Evolutionary conservation across 75 land plant genomes (phyloP).

Genomic region (Azolla pinnata): DNA sequence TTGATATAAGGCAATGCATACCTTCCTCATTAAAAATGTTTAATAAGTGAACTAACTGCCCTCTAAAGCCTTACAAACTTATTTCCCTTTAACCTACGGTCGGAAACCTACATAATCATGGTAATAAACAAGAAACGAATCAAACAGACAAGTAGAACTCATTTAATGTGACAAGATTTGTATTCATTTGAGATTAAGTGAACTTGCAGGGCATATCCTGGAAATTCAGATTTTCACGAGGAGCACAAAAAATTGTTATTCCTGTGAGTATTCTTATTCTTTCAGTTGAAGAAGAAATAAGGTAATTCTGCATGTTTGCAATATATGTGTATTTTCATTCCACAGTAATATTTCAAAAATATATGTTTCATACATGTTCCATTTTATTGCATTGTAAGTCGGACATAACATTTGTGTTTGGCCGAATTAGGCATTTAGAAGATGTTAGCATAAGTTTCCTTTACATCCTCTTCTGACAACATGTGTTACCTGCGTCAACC

Average conservation of each 20-base stretch:
- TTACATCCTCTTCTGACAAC: not conserved
- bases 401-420: not conserved
- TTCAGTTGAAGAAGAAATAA: not conserved
- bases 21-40: too few relatives aligned
- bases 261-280: not conserved
- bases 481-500: too few relatives aligned
- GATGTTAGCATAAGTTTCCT: not conserved
- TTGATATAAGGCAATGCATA: too few relatives aligned
- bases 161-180: not conserved
- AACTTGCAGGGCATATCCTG: constrained; percentile 42
- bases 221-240: constrained; percentile 81
- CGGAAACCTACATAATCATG: too few relatives aligned
- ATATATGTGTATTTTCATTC: not conserved
- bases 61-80: too few relatives aligned
- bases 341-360: not conserved
- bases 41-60: too few relatives aligned
- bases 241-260: constrained; percentile 58
- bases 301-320: not conserved
- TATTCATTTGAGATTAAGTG: constrained; percentile 25
- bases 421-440: not conserved
- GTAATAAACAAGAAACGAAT: too few relatives aligned
- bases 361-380: not conserved
- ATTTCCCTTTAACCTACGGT: too few relatives aligned
- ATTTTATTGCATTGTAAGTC: too few relatives aligned
- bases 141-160: too few relatives aligned